Evolutionary conservation across 2,329 filamentous ascomycete species (phyloP).

Genomic region (Fusarium sp.): DNA sequence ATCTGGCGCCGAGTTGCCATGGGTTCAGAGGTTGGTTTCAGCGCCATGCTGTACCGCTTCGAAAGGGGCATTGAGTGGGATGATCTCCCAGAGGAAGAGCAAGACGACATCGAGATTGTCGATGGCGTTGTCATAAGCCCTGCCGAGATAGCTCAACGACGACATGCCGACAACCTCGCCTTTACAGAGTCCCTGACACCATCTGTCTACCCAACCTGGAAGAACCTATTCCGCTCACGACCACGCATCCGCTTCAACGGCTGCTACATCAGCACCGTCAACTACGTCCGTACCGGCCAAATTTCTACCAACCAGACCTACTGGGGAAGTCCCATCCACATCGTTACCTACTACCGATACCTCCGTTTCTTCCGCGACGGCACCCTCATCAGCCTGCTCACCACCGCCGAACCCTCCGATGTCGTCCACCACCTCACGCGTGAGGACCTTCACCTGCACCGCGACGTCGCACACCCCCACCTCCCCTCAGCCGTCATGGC

Average conservation of each 20-base stretch:
- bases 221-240: conserved; percentile 80
- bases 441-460: conserved; percentile 69
- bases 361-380: conserved; percentile 95
- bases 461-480: conserved; percentile 45
- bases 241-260: conserved; percentile 94
- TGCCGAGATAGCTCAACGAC: conserved; percentile 51
- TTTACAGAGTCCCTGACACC: conserved; percentile 57
- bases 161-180: conserved; percentile 48
- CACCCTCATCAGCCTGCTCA: conserved; percentile 81
- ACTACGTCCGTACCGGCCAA: conserved; percentile 89
- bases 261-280: conserved; percentile 95
- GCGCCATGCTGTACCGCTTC: conserved; percentile 85
- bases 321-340: conserved; percentile 87
- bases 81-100: conserved; percentile 54
- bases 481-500: conserved; percentile 70
- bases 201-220: conserved; percentile 65
- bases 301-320: conserved; percentile 76
- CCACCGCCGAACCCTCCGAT: conserved; percentile 83
- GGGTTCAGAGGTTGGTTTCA: conserved; percentile 80
- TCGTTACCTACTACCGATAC: conserved; percentile 98
- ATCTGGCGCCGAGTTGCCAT: conserved; percentile 86
- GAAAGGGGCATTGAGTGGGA: conserved; percentile 70
- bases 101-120: conserved; percentile 46
- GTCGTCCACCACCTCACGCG: conserved; percentile 87
- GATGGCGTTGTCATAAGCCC: conserved; percentile 50